Evolutionary conservation across 1,139 yeast genomes (phyloP).

Genomic region (Yueomyces sp.): DNA sequence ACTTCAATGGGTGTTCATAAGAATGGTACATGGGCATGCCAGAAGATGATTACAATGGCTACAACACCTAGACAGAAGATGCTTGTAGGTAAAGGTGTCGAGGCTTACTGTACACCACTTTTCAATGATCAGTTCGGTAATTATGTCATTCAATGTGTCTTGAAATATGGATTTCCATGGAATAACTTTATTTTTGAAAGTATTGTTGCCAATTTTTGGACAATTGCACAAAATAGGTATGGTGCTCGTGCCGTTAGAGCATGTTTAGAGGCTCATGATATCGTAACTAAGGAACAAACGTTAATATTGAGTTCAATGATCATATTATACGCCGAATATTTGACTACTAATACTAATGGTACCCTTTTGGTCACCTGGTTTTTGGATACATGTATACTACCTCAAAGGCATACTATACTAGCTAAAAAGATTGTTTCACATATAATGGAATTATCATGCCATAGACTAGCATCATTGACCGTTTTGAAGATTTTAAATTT

Average conservation of each 20-base stretch:
- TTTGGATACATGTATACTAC: slow-evolving; percentile 68
- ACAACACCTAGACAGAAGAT: slow-evolving; percentile 56
- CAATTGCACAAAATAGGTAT: slow-evolving; percentile 77
- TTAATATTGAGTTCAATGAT: slow-evolving; percentile 70
- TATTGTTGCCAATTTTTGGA: slow-evolving; percentile 65
- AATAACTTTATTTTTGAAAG: slow-evolving; percentile 84
- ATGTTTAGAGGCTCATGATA: slow-evolving; percentile 64
- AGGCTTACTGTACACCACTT: slow-evolving; percentile 73
- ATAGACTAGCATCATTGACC: slow-evolving; percentile 77
- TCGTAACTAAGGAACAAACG: slow-evolving; percentile 52
- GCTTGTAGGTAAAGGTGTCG: slow-evolving; percentile 56
- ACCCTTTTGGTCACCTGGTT: slow-evolving; percentile 88
- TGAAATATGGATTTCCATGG: slow-evolving; percentile 79
- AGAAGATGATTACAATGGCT: slow-evolving; percentile 77
- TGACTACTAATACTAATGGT: slow-evolving; percentile 79
- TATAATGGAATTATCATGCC: slow-evolving; percentile 58
- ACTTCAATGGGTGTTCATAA: slow-evolving; percentile 93
- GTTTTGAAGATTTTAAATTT: slow-evolving; percentile 66
- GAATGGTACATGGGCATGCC: slow-evolving; percentile 99
- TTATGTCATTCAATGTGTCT: slow-evolving; percentile 88
- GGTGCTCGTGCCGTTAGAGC: slow-evolving; percentile 95
- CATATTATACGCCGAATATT: slow-evolving; percentile 63
- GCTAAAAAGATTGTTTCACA: slow-evolving; percentile 51
- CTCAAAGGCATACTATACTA: slow-evolving; percentile 41
- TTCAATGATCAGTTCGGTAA: slow-evolving; percentile 95